Base-by-base conservation (phyloP, 495 filamentous ascomycete species). In the Physcia stellaris region DNA sequence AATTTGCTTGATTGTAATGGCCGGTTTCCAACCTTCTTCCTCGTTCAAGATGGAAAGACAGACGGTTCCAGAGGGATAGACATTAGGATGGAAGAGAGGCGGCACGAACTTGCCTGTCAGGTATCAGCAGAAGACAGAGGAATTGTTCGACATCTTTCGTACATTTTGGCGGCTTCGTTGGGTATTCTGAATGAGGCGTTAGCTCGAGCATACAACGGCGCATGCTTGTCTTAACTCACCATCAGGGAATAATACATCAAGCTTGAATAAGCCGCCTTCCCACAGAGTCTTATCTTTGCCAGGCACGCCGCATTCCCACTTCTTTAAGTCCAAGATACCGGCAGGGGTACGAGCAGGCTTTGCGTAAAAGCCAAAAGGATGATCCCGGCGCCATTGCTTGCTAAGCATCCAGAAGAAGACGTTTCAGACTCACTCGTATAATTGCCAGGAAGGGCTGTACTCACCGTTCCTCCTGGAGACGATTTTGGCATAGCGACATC, bases 91-190 rank as follows among this genome's bases (percentile, higher is more conserved):
- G 67, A 96, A 99, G 11, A 99, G 79, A 2, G 90, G 86, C 5
- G 90, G 90, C 1, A 77, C 70, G 51, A 99, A 99, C 74, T 94
- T 94, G 77, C 88, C 88, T 96, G 48, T 47, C 24, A 5, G 13
- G 26, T 33, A 27, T 48, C 19, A 35, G 40, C 37, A 15, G 35
- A 32, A 13, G 27, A 16, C 11, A 34, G 6, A 1, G 30, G 10
- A 17, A 20, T 11, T 20, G 22, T 22, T 23, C 17, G 11, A 21
- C 17, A 30, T 35, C 26, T 24, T 23, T 66, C 74, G 41, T 73
- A 94, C 90, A 99, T 61, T 99, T 99, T 0, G 90, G 90, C 20
- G 90, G 90, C 56, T 99, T 99, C 32, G 90, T 96, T 22, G 90
- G 90, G 58, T 99, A 99, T 53, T 99, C 90, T 98, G 51, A 44